Evolutionary conservation across 371 early-diverging fungal species (phyloP).

Genomic region (Mycotypha africana): DNA sequence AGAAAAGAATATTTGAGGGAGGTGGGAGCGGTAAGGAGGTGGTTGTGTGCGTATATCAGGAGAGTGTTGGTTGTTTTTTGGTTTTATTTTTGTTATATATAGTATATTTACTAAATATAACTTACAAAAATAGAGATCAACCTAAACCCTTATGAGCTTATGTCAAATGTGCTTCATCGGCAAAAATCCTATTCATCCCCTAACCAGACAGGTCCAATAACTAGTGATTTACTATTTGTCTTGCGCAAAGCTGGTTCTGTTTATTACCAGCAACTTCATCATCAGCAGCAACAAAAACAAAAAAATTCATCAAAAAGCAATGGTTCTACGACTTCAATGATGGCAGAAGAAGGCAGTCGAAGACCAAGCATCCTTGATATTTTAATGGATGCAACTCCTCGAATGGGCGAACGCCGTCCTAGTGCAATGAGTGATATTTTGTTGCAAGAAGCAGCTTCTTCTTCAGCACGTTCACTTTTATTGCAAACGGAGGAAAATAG

Average conservation of each 20-base stretch:
- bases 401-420: conserved; percentile 13
- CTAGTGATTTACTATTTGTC: conserved; percentile 37
- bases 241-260: conserved; percentile 15
- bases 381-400: conserved; percentile 32
- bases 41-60: too few relatives aligned
- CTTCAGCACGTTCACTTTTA: conserved; percentile 11
- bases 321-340: not conserved
- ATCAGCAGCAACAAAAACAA: conserved; percentile 1
- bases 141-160: conserved; percentile 28
- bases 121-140: conserved; percentile 21
- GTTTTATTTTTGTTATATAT: too few relatives aligned
- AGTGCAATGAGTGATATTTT: conserved; percentile 9
- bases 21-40: not conserved
- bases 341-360: conserved; percentile 10
- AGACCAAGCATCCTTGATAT: conserved; percentile 45
- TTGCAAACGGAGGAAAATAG: too few relatives aligned
- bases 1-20: not conserved
- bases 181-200: conserved; percentile 10
- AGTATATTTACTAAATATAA: too few relatives aligned
- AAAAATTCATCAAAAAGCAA: not conserved
- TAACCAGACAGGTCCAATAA: conserved; percentile 19
- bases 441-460: not conserved
- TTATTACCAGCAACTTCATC: too few relatives aligned
- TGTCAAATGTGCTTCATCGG: conserved; percentile 30
- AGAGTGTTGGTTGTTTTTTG: too few relatives aligned